A percentile compares a stretch with the other conserved stretches of the same genome.
phyloP scores from a whole-genome alignment of 352 stramenopile species.

The Pythium dissimile region DNA sequence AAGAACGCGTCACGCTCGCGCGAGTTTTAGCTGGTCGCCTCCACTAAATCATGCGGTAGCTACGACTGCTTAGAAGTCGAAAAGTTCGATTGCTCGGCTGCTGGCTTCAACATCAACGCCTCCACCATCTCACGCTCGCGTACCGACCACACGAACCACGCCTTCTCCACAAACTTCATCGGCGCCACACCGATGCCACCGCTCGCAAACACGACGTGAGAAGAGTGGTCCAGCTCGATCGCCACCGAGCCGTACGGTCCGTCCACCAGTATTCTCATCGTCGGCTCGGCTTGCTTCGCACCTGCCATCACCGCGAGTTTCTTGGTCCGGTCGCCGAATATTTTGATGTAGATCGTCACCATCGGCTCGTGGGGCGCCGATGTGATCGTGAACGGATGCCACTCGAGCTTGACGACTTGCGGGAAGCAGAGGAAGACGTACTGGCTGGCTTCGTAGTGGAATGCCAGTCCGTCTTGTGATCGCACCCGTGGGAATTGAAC shows the following conservation, averaged over 20 bases:
- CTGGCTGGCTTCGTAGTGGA: conserved; percentile 21
- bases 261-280: conserved; percentile 38
- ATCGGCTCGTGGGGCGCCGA: conserved; percentile 66
- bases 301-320: conserved; percentile 34
- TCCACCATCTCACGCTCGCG: conserved; percentile 32
- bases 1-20: conserved; percentile 21
- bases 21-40: conserved; percentile 1
- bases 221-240: conserved; percentile 52
- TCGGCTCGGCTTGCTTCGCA: neutral
- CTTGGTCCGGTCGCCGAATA: conserved; percentile 61
- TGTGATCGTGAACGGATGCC: conserved; percentile 89
- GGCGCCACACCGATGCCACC: conserved; percentile 52
- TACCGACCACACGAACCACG: conserved; percentile 48
- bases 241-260: conserved; percentile 44
- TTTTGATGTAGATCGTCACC: conserved; percentile 65
- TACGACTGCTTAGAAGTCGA: conserved; percentile 1
- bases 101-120: conserved; percentile 25
- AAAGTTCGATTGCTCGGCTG: neutral
- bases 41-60: conserved; percentile 15
- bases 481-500: conserved; percentile 39
- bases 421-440: conserved; percentile 87
- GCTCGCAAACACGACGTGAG: conserved; percentile 43
- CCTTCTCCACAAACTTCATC: conserved; percentile 39
- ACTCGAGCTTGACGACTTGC: conserved; percentile 56
- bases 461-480: neutral